Percentiles rank a stretch among this genome's conserved stretches.
These are phyloP conservation scores for Hymenoscyphus occultus DNA, from an alignment of 2,329 filamentous ascomycete genomes.

Conservation along the genomic window DNA sequence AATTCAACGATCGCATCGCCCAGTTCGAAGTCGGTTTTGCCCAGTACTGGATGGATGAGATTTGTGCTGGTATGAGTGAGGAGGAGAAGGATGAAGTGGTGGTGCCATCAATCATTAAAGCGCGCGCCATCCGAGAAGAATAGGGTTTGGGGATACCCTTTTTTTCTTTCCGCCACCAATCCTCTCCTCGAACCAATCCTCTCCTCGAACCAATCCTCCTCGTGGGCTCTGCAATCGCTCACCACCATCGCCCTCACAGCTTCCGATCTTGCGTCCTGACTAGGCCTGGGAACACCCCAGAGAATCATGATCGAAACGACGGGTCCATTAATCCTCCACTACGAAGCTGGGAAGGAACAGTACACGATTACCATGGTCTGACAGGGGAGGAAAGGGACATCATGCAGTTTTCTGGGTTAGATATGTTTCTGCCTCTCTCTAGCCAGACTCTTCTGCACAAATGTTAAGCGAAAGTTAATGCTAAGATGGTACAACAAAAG, in stretches of 20 bases:
- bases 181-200: constrained; percentile 39
- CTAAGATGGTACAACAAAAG: too few species aligned
- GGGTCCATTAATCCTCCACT: constrained; percentile 41
- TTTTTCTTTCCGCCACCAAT: constrained; percentile 40
- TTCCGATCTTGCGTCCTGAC: constrained; percentile 50
- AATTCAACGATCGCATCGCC: background rate
- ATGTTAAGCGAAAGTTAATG: too few species aligned
- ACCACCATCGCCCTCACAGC: constrained; percentile 52
- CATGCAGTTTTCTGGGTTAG: too few species aligned
- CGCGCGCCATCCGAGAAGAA: too few species aligned
- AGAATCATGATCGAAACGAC: constrained; percentile 58
- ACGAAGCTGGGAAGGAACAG: too few species aligned
- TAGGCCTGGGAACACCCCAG: constrained; percentile 52
- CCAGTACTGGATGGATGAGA: background rate
- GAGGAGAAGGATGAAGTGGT: too few species aligned
- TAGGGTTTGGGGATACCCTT: too few species aligned
- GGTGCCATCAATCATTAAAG: too few species aligned
- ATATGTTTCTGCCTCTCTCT: too few species aligned
- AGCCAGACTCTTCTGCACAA: too few species aligned
- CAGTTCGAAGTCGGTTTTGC: background rate
- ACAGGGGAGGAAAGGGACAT: too few species aligned
- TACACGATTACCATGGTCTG: too few species aligned
- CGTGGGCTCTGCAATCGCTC: constrained; percentile 37
- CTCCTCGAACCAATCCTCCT: constrained; percentile 32
- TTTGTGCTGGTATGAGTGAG: background rate